phyloP scores from a whole-genome alignment of 257 asterid genomes.

The Anisodus acutangulus region DNA sequence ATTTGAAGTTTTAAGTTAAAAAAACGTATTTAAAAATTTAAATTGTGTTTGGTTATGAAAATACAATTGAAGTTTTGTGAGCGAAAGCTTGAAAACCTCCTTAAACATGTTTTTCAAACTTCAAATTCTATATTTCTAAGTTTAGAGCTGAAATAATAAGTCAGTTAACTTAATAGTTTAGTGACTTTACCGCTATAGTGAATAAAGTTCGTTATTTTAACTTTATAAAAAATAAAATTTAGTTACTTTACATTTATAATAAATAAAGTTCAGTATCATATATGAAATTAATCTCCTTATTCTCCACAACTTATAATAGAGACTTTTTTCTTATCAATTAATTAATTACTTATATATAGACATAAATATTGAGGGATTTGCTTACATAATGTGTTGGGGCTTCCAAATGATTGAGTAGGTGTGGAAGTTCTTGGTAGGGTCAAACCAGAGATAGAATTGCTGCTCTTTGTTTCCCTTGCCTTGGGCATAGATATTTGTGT shows the following conservation, averaged over 20 bases:
- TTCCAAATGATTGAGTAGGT: conserved; percentile 79
- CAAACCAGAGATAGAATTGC: conserved; percentile 86
- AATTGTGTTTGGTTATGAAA: not conserved
- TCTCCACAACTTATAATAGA: not conserved
- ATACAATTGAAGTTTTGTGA: not conserved
- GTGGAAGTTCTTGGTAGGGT: conserved; percentile 81
- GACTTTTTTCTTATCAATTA: not conserved
- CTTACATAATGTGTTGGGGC: conserved; percentile 67
- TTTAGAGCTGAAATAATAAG: too few species aligned
- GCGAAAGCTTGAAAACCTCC: too few species aligned
- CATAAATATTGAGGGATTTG: not conserved
- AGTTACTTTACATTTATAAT: not conserved
- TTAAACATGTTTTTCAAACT: not conserved
- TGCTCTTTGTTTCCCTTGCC: conserved; percentile 85
- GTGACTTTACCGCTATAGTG: not conserved
- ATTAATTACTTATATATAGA: too few species aligned
- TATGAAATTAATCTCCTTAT: not conserved
- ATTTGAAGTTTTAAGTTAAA: not conserved
- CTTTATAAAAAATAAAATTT: too few species aligned
- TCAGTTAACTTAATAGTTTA: too few species aligned
- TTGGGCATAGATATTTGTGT: conserved; percentile 71
- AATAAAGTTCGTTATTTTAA: not conserved
- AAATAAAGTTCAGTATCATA: not conserved
- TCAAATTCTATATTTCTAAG: not conserved
- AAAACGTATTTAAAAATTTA: not conserved